These are phyloP conservation scores for Monoraphidium neglectum DNA, from an alignment of 139 green algal genomes.

Conservation along the genomic window DNA sequence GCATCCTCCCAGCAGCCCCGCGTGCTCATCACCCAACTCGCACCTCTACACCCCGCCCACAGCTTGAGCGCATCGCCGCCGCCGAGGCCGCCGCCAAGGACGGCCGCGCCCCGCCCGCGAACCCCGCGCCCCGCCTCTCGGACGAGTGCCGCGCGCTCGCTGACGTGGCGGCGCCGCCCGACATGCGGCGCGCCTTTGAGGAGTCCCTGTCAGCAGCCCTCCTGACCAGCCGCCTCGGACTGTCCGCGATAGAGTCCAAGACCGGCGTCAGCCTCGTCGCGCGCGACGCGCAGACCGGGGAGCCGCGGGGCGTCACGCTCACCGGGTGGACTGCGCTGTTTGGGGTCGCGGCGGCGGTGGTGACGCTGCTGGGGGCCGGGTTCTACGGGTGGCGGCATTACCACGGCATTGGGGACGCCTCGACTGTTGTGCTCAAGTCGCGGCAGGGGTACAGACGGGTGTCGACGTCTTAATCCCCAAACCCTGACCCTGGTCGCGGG, in stretches of 20 bases:
- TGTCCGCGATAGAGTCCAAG: conserved; percentile 32
- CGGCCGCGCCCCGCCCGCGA: no score
- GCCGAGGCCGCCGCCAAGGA: background rate
- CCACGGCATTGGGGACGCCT: conserved; percentile 3
- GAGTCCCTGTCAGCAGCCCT: conserved; percentile 40
- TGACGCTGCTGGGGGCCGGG: conserved; percentile 44
- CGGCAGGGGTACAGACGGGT: conserved; percentile 18
- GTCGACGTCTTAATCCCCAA: no score
- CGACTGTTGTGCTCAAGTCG: conserved; percentile 27
- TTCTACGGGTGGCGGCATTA: conserved; percentile 30
- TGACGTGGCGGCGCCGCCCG: conserved; percentile 60
- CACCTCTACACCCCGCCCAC: no score
- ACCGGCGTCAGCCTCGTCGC: conserved; percentile 41
- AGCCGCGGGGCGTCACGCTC: conserved; percentile 56
- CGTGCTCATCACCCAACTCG: no score
- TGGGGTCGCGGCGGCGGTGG: conserved; percentile 53
- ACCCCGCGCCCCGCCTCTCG: conserved; percentile 13
- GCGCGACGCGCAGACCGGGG: conserved; percentile 37
- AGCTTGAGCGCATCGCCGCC: no score
- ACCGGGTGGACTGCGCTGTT: conserved; percentile 67
- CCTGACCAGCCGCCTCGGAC: conserved; percentile 46
- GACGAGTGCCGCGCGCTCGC: conserved; percentile 47
- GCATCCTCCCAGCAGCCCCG: no score
- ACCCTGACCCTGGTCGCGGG: no score
- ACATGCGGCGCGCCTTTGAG: conserved; percentile 59